phyloP scores from a whole-genome alignment of 73 alveolate species.

The Breviolum minutum region DNA sequence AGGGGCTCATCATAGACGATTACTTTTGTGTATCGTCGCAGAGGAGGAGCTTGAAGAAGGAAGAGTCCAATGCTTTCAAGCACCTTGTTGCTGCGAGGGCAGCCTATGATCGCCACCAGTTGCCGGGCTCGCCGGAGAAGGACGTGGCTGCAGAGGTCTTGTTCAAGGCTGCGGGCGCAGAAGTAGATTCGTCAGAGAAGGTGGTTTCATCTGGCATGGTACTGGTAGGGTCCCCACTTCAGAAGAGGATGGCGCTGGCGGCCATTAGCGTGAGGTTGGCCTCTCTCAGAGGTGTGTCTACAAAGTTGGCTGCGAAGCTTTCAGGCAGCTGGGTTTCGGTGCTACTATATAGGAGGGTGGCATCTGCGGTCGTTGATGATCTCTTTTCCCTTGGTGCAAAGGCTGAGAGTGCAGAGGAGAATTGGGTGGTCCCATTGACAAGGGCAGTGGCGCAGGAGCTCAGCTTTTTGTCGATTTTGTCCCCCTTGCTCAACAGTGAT shows the following conservation, averaged over 20 bases:
- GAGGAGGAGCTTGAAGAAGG: neutral
- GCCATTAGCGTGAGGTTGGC: neutral
- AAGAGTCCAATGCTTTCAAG: neutral
- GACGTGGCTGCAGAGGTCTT: neutral
- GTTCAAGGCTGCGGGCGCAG: slow-evolving; percentile 26
- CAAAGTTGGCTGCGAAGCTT: neutral
- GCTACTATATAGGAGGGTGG: neutral
- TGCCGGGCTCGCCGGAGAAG: neutral
- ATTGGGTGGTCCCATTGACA: neutral
- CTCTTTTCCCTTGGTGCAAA: neutral
- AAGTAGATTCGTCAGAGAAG: neutral
- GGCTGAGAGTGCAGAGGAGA: neutral
- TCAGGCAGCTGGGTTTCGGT: neutral
- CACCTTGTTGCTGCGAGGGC: neutral
- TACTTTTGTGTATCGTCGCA: neutral
- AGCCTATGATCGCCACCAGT: neutral
- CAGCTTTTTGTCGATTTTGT: neutral
- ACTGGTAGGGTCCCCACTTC: neutral
- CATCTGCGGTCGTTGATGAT: neutral
- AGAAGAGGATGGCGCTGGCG: neutral
- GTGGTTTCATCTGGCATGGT: neutral
- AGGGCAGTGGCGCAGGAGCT: neutral
- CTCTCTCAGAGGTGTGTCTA: neutral
- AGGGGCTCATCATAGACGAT: neutral
- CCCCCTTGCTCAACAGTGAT: neutral